Evolutionary conservation across 495 filamentous ascomycete genomes (phyloP).

Genomic region (Aspergillus bridgeri): DNA sequence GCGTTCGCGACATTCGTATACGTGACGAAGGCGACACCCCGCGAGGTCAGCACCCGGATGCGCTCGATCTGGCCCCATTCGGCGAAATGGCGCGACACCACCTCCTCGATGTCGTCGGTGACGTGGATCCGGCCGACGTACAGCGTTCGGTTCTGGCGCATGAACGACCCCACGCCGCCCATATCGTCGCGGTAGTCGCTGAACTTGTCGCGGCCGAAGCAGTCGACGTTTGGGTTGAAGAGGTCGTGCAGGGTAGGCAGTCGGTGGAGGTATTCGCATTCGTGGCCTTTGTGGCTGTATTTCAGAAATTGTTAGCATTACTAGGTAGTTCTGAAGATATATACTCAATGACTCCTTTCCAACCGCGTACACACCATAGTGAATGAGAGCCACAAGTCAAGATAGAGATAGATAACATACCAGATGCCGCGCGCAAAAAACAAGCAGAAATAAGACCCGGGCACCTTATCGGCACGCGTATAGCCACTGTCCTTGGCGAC

Average conservation of each 20-base stretch:
- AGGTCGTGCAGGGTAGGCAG: constrained; percentile 79
- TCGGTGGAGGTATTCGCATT: constrained; percentile 93
- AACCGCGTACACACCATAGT: too few relatives aligned
- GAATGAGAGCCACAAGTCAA: too few relatives aligned
- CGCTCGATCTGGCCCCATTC: constrained; percentile 94
- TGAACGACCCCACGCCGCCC: constrained; percentile 90
- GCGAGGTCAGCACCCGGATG: constrained; percentile 80
- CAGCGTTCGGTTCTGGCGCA: constrained; percentile 85
- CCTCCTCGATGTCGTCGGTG: constrained; percentile 95
- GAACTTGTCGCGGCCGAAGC: constrained; percentile 87
- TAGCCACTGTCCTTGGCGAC: constrained; percentile 80
- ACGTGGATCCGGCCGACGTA: constrained; percentile 94
- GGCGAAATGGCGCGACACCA: constrained; percentile 88
- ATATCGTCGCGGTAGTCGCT: constrained; percentile 91
- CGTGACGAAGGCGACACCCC: constrained; percentile 90
- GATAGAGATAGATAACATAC: background rate
- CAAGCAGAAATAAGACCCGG: constrained; percentile 85
- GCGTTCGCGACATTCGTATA: constrained; percentile 82
- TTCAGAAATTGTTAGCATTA: background rate
- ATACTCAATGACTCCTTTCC: too few relatives aligned
- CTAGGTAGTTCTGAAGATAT: background rate
- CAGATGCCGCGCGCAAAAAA: constrained; percentile 85
- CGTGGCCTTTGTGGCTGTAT: constrained; percentile 63
- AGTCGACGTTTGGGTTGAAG: constrained; percentile 87
- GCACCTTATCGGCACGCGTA: constrained; percentile 76